A percentile compares a stretch with the other conserved stretches of the same genome.
Evolutionary conservation across 139 green algal genomes (phyloP).

Genomic region (Desmodesmus armatus): DNA sequence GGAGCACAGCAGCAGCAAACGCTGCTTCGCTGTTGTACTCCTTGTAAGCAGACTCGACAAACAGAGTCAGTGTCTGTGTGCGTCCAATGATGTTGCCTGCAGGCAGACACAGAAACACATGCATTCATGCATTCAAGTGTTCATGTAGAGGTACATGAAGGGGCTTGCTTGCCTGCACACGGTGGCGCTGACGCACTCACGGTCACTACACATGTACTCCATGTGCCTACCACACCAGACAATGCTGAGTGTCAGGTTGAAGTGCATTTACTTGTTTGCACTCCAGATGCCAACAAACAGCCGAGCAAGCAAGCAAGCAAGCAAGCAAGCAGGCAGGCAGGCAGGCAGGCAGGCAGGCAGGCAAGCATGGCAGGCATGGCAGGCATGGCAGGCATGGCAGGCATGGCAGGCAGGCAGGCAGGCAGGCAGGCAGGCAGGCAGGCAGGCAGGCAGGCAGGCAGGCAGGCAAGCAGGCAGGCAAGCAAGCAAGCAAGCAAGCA

Average conservation of each 20-base stretch:
- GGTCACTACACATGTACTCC: neutral
- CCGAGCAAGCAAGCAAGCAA: too few species aligned
- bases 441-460: conserved; percentile 57
- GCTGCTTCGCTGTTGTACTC: conserved; percentile 86
- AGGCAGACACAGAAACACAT: neutral
- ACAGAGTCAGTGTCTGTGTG: conserved; percentile 93
- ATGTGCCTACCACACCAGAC: too few species aligned
- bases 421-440: conserved; percentile 61
- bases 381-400: too few species aligned
- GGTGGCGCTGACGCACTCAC: neutral
- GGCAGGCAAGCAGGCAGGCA: too few species aligned
- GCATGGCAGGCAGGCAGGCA: conserved; percentile 54
- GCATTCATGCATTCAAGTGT: too few species aligned
- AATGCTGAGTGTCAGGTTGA: too few species aligned
- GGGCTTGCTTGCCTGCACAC: too few species aligned
- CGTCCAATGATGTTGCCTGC: conserved; percentile 91
- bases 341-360: conserved; percentile 62
- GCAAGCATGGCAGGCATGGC: conserved; percentile 42
- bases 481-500: too few species aligned
- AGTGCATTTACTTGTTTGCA: too few species aligned
- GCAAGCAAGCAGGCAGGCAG: too few species aligned
- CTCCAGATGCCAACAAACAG: too few species aligned
- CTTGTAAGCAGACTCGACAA: conserved; percentile 91
- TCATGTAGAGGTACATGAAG: neutral
- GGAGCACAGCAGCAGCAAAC: conserved; percentile 85